Evolutionary conservation across 495 filamentous ascomycete species (phyloP).

Genomic region (Xylaria intraflava): DNA sequence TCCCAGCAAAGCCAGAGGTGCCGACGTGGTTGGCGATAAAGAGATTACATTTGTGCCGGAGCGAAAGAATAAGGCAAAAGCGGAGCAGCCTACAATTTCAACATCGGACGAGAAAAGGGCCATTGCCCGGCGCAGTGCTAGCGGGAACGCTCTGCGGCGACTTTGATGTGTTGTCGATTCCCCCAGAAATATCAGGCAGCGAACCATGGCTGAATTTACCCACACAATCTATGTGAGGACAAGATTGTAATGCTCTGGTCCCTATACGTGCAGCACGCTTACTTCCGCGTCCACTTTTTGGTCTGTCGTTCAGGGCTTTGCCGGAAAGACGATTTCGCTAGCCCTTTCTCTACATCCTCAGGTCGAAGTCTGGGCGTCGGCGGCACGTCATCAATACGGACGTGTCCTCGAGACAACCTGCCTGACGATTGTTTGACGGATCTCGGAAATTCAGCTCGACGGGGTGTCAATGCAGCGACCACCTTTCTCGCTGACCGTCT

Average conservation of each 20-base stretch:
- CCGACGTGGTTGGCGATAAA: slow-evolving; percentile 70
- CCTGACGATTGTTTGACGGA: slow-evolving; percentile 39
- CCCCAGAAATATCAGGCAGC: neutral
- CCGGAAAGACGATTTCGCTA: slow-evolving; percentile 20
- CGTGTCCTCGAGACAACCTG: slow-evolving; percentile 24
- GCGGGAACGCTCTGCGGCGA: slow-evolving; percentile 62
- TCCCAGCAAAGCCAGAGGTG: slow-evolving; percentile 37
- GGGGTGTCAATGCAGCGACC: slow-evolving; percentile 46
- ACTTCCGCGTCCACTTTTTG: slow-evolving; percentile 34
- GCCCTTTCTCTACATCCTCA: slow-evolving; percentile 48
- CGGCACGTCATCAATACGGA: slow-evolving; percentile 45
- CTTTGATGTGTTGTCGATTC: slow-evolving; percentile 38
- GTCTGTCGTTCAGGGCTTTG: slow-evolving; percentile 20
- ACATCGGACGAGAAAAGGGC: slow-evolving; percentile 34
- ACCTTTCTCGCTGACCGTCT: slow-evolving; percentile 48
- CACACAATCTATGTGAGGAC: neutral
- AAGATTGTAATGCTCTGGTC: slow-evolving; percentile 5
- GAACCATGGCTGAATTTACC: neutral
- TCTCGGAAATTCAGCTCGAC: slow-evolving; percentile 48
- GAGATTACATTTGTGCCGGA: slow-evolving; percentile 77
- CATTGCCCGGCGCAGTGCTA: slow-evolving; percentile 61
- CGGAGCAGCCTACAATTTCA: slow-evolving; percentile 25
- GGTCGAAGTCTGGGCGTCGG: slow-evolving; percentile 42
- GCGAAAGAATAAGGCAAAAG: slow-evolving; percentile 43
- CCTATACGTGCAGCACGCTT: slow-evolving; percentile 20